Base-by-base conservation (phyloP, 2,329 filamentous ascomycete genomes). In the Beauveria rudraprayagi region DNA sequence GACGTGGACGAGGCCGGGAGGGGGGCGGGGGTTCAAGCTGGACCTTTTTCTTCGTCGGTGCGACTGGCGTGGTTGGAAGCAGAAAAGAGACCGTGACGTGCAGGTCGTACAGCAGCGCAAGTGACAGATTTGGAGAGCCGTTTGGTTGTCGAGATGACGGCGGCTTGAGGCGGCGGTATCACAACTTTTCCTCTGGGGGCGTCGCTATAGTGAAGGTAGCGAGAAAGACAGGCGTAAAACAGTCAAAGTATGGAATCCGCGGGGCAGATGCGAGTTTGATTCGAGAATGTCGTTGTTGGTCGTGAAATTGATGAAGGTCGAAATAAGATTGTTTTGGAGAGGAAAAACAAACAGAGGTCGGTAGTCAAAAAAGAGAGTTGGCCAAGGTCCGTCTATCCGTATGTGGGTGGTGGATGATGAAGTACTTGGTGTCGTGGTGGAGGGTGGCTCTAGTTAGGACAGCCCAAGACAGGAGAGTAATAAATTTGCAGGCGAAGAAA, bases 331-430 rank as follows among this genome's bases (percentile, higher is more conserved):
- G 56, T 51, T 24, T 51, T 41, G 37, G n/a, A 40, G 30, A 50
- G 55, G 34, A 11, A 57, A 40, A 50, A 28, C 44, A 57, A 57
- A 57, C 44, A 24, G 30, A 57, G 30, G 44, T 48, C 17, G 28
- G 30, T 50, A 19, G 55, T 50, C 34, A 34, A 58, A 43, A 43
- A 58, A 58, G 46, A 50, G 55, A 58, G 46, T 58, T 58, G 56
- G 34, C 46, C 46, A 50, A 58, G 22, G 56, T 58, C 46, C 43
- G 56, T 37, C 14, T 37, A 6, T 37, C 34, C 34, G 11, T 37
- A 16, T 51, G 56, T 58, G 46, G 56, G 56, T 28, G 34, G 56
- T 58, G 56, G 56, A 51, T 51, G 30, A 58, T 58, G 44, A 58
- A 58, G 56, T 58, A 58, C 56, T 58, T 51, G 56, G 24, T 28